A percentile compares a stretch with the other conserved stretches of the same genome.
Evolutionary conservation across 768 basidiomycete species (phyloP).

Genomic region (Tulasnella sp.): DNA sequence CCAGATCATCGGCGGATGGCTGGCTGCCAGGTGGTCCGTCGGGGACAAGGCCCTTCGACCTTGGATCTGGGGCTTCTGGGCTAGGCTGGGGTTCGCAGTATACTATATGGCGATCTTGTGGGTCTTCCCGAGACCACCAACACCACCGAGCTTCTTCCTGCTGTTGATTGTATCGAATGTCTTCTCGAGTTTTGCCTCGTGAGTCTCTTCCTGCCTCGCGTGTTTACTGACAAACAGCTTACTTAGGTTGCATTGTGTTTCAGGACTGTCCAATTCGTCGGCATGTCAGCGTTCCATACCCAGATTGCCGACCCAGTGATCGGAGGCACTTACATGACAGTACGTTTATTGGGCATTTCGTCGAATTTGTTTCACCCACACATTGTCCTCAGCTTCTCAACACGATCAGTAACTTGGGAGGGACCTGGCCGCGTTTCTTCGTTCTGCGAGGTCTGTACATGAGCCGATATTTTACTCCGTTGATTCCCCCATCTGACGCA

Average conservation of each 20-base stretch:
- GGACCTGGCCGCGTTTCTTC: conserved; percentile 96
- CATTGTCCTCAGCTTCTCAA: conserved; percentile 60
- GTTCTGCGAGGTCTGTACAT: conserved; percentile 64
- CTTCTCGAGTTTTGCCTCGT: conserved; percentile 75
- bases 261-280: conserved; percentile 97
- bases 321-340: conserved; percentile 99
- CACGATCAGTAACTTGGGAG: conserved; percentile 92
- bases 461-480: background rate
- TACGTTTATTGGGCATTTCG: conserved; percentile 33
- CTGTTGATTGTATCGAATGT: conserved; percentile 76
- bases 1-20: conserved; percentile 89
- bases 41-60: conserved; percentile 69
- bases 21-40: conserved; percentile 83
- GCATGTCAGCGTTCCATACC: conserved; percentile 98
- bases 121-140: conserved; percentile 70
- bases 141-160: conserved; percentile 55
- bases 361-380: background rate
- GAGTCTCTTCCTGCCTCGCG: conserved; percentile 23
- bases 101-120: conserved; percentile 67
- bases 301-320: conserved; percentile 92
- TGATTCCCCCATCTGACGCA: background rate
- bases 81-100: conserved; percentile 61
- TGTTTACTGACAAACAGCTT: no score
- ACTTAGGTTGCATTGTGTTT: background rate
- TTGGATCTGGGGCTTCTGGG: conserved; percentile 90